Evolutionary conservation across 495 filamentous ascomycete species (phyloP), one percentile per base, ranked within the genome.

Genomic region (Cercophora samala): DNA sequence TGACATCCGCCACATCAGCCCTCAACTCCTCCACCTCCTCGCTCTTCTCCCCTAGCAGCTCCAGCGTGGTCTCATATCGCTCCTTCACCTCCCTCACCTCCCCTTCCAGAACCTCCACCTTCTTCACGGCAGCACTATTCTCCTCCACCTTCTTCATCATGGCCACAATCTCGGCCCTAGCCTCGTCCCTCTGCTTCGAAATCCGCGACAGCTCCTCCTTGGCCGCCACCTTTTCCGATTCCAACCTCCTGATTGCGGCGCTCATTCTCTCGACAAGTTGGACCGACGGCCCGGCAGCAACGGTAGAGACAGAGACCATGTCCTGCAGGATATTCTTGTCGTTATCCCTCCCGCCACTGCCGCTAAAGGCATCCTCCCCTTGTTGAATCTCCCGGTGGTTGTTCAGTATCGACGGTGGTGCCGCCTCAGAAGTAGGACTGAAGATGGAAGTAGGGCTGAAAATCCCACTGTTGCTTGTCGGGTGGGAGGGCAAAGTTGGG

Each of bases 181-280:
- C 91, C 71, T 96, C 91, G 70, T 99, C 95, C 21, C 96, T 85
- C 77, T 98, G 95, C 54, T 84, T 79, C 11, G 89, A 86, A 18
- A 97, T 85, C 42, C 93, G 83, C 0, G 86, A 82, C 60, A 97
- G 81, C 73, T 98, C 96, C 70, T 98, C 95, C 73, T 89, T 89
- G 23, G 86, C 86, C 4, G 88, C 90, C 19, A 93, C 90, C 70
- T 94, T 94, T 72, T 98, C 96, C 67, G 89, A 91, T 74, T 98
- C 96, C 0, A 99, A 81, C 4, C 94, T 86, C 26, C 95, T 89
- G 23, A 99, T 92, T 1, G 93, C 90, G 46, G 93, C 91, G 68
- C 89, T 92, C 94, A 99, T 97, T 56, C 96, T 90, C 77, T 98
- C 95, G 5, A 99, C 93, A 0, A 99, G 85, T 76, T 98, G 95